Evolutionary conservation across 2,329 filamentous ascomycete genomes (phyloP).

Genomic region (Botrytis sinoallii): DNA sequence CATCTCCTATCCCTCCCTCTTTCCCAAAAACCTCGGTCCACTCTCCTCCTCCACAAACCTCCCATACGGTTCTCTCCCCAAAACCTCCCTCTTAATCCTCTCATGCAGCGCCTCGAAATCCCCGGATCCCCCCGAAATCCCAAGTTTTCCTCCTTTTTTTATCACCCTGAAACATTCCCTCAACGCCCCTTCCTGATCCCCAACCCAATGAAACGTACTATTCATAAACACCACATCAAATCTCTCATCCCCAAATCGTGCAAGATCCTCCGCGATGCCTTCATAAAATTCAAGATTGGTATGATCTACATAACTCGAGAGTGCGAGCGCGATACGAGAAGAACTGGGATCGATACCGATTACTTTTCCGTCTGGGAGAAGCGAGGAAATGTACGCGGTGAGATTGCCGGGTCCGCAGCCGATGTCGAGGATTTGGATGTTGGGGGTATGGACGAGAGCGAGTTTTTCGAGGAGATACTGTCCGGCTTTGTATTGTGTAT

Average conservation of each 20-base stretch:
- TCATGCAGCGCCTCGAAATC: conserved; percentile 21
- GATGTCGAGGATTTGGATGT: conserved; percentile 35
- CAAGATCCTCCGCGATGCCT: conserved; percentile 20
- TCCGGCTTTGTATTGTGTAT: conserved; percentile 19
- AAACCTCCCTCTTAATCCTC: conserved; percentile 22
- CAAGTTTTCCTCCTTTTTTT: conserved; percentile 18
- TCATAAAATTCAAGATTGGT: conserved; percentile 16
- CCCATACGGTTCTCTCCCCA: conserved; percentile 20
- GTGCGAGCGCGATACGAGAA: conserved; percentile 20
- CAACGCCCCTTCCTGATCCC: conserved; percentile 15
- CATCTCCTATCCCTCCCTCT: neutral
- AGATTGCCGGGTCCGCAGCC: conserved; percentile 40
- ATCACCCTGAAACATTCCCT: conserved; percentile 20
- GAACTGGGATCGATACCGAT: conserved; percentile 21
- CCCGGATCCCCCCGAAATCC: conserved; percentile 24
- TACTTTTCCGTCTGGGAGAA: conserved; percentile 8
- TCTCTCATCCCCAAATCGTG: conserved; percentile 6
- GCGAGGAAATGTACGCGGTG: conserved; percentile 23
- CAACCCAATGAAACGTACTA: conserved; percentile 22
- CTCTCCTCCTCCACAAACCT: conserved; percentile 12
- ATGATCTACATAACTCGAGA: neutral
- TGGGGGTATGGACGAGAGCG: neutral
- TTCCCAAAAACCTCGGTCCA: conserved; percentile 16
- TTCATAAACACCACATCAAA: conserved; percentile 22
- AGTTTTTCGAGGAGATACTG: conserved; percentile 19